A percentile compares a stretch with the other conserved stretches of the same genome.
These are phyloP conservation scores for Calonectria montana DNA, from an alignment of 2,329 filamentous ascomycete genomes.

Conservation along the genomic window DNA sequence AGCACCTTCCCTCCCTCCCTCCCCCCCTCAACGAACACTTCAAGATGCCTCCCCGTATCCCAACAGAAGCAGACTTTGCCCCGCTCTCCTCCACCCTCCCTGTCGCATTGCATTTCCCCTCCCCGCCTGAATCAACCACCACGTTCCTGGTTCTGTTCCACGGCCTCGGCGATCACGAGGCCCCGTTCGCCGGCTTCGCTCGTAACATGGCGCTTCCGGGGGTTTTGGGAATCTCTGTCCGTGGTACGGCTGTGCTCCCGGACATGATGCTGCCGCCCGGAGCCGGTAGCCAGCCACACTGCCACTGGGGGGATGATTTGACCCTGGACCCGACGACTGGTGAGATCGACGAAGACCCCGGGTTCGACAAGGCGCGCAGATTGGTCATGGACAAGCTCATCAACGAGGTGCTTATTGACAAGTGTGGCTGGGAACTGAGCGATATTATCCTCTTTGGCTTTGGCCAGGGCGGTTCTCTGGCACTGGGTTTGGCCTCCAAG, in stretches of 20 bases:
- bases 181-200: slow-evolving; percentile 76
- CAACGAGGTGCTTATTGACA: slow-evolving; percentile 59
- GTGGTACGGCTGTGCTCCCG: slow-evolving; percentile 76
- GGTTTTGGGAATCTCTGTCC: slow-evolving; percentile 79
- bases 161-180: slow-evolving; percentile 82
- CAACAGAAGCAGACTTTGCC: slow-evolving; percentile 62
- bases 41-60: slow-evolving; percentile 61
- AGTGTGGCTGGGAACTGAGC: slow-evolving; percentile 68
- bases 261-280: slow-evolving; percentile 66
- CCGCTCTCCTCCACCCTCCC: slow-evolving; percentile 55
- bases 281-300: slow-evolving; percentile 48
- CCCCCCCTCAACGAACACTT: neutral
- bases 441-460: slow-evolving; percentile 76
- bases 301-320: slow-evolving; percentile 78
- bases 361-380: slow-evolving; percentile 62
- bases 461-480: slow-evolving; percentile 74
- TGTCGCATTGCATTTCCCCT: slow-evolving; percentile 60
- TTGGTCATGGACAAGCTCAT: slow-evolving; percentile 65
- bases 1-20: neutral
- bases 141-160: slow-evolving; percentile 86
- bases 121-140: slow-evolving; percentile 70
- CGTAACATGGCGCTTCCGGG: slow-evolving; percentile 78
- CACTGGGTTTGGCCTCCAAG: slow-evolving; percentile 65
- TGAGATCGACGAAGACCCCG: slow-evolving; percentile 70
- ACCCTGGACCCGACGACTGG: slow-evolving; percentile 62